These are phyloP conservation scores for Helminthosporium solani DNA, from an alignment of 2,329 filamentous ascomycete species.

Conservation along the genomic window DNA sequence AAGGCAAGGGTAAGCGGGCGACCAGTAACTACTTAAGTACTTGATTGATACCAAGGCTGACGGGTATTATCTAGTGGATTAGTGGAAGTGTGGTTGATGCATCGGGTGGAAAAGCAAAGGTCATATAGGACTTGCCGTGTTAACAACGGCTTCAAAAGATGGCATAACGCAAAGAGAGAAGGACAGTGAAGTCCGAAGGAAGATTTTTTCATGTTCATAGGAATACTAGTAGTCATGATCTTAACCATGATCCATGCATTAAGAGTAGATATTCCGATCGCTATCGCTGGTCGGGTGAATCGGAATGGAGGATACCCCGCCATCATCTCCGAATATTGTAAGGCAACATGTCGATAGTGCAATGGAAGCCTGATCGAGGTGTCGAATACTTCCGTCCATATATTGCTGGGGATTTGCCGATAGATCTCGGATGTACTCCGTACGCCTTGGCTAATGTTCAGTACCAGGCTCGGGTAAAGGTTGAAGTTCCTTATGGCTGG, in stretches of 20 bases:
- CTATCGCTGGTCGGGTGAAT: neutral
- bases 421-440: neutral
- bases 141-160: neutral
- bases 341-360: neutral
- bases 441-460: neutral
- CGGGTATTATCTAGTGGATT: conserved; percentile 31
- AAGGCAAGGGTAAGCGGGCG: conserved; percentile 14
- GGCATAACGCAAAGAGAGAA: too few relatives aligned
- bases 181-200: too few relatives aligned
- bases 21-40: too few relatives aligned
- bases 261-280: neutral
- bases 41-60: conserved; percentile 1
- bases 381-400: neutral
- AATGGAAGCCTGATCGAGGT: neutral
- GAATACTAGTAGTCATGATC: too few relatives aligned
- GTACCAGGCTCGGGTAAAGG: neutral
- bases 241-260: too few relatives aligned
- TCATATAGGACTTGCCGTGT: conserved; percentile 11
- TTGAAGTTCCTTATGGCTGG: neutral
- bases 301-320: neutral
- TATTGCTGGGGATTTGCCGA: neutral
- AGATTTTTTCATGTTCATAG: too few relatives aligned
- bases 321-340: neutral
- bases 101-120: conserved; percentile 27
- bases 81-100: conserved; percentile 39